Base-by-base conservation (phyloP, 129 eudicot genomes). In the Logfia minima region DNA sequence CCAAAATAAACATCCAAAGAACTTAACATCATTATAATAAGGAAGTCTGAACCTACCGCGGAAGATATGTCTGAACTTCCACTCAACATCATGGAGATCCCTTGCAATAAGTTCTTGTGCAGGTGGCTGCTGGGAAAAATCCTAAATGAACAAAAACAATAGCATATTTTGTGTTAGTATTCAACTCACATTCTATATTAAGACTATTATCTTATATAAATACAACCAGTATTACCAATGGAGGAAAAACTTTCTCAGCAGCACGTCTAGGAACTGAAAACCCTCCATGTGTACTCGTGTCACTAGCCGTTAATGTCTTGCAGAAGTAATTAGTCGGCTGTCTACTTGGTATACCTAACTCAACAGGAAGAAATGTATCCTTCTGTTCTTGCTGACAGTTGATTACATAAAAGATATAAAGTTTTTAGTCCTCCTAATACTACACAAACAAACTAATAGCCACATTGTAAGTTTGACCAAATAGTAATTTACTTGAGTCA, bases 181-280 rank as follows among this genome's bases (percentile, higher is more conserved):
- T 56, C 6, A 7, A 77, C 24, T 41, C 53, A 24, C 28, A 22
- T 63, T 11, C 14, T 18, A 37, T 11, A 34, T n/a, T 34, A 18
- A 67, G 53, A 67, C 17, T 19, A 7, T 37, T 8, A 67, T n/a
- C 8, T 4, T 67, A 19, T 0, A 21, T n/a, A 34, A 37, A 21
- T 5, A 37, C 43, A 74, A 16, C 58, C 58, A 29, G 8, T 24
- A 58, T 62, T 82, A 91, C 99, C 90, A 94, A 34, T 31, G 99
- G 99, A 64, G 99, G 99, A 63, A 91, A 94, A 82, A 94, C 97
- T 94, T 91, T 94, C 80, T 94, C 97, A 14, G 99, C 99, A 78
- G 97, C 97, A 78, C 99, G 97, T 43, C 99, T 87, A 76, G 99
- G 99, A 72, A 94, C 99, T 56, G 99, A 94, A 75, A 94, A 94